Conservation (phyloP, 805 yeast genomes). For the Candida nonsorbophila region DNA sequence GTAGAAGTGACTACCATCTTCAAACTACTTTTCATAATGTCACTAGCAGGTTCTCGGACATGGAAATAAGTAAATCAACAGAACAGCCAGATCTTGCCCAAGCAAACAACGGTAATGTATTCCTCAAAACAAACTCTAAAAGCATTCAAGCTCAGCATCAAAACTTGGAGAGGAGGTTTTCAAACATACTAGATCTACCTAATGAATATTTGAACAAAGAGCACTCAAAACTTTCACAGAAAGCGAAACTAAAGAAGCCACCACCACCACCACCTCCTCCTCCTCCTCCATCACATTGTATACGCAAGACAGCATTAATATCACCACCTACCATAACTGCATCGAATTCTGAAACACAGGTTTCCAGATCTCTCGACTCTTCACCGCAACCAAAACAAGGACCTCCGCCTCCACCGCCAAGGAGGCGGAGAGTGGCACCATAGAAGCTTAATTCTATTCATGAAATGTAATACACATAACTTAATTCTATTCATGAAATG, state of each 20-base stretch:
- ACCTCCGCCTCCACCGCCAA: slow-evolving; percentile 33
- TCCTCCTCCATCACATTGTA: slow-evolving; percentile 3
- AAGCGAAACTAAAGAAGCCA: slow-evolving; percentile 28
- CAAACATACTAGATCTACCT: slow-evolving; percentile 27
- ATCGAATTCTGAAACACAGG: neutral
- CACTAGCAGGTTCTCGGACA: no score
- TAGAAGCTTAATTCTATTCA: neutral
- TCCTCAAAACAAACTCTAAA: slow-evolving; percentile 7
- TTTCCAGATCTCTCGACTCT: slow-evolving; percentile 2
- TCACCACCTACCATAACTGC: no score
- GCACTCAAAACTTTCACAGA: slow-evolving; percentile 13
- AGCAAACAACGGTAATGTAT: slow-evolving; percentile 26
- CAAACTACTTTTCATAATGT: slow-evolving; percentile 28
- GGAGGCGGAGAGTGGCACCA: slow-evolving; percentile 13
- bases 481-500: no score
- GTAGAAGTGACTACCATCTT: slow-evolving; percentile 29
- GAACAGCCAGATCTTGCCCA: slow-evolving; percentile 6
- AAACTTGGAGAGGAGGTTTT: slow-evolving; percentile 4
- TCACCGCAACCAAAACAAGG: slow-evolving; percentile 1
- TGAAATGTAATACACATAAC: neutral
- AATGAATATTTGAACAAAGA: slow-evolving; percentile 18
- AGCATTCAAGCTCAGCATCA: slow-evolving; percentile 1
- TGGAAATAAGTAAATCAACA: neutral
- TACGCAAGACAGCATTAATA: neutral
- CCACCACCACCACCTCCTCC: slow-evolving; percentile 36